These are phyloP conservation scores for Dorcoceras hygrometricum DNA, from an alignment of 257 asterid species.

Conservation along the genomic window DNA sequence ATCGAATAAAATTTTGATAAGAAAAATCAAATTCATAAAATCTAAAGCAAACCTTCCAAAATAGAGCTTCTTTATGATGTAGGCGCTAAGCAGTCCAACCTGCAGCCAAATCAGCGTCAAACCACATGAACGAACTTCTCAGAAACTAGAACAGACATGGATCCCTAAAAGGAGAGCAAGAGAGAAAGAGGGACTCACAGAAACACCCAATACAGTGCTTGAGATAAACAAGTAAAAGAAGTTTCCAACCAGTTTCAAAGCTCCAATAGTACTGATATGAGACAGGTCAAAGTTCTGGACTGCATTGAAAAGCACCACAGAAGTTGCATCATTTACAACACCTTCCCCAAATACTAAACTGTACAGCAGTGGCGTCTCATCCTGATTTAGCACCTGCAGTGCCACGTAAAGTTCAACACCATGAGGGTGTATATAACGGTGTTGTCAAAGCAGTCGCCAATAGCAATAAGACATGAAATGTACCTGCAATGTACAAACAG, in stretches of 20 bases:
- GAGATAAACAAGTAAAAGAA: conserved; percentile 46
- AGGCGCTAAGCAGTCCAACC: conserved; percentile 62
- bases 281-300: conserved; percentile 58
- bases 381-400: conserved; percentile 57
- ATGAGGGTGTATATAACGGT: not conserved
- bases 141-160: conserved; percentile 4
- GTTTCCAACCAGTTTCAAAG: conserved; percentile 46
- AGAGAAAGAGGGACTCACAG: conserved; percentile 36
- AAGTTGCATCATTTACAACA: conserved; percentile 70
- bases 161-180: conserved; percentile 6
- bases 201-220: conserved; percentile 53
- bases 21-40: not conserved
- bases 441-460: conserved; percentile 2
- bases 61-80: conserved; percentile 57
- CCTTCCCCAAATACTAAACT: conserved; percentile 76
- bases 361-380: conserved; percentile 60
- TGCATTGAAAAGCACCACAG: conserved; percentile 74
- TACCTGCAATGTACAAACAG: conserved; percentile 74
- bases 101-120: conserved; percentile 31
- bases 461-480: conserved; percentile 10
- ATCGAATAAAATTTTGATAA: not conserved
- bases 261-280: conserved; percentile 32
- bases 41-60: conserved; percentile 50
- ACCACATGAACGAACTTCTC: not conserved
- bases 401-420: conserved; percentile 20